These are phyloP conservation scores for Triangularia setosa DNA, from an alignment of 2,329 filamentous ascomycete genomes.

Conservation along the genomic window DNA sequence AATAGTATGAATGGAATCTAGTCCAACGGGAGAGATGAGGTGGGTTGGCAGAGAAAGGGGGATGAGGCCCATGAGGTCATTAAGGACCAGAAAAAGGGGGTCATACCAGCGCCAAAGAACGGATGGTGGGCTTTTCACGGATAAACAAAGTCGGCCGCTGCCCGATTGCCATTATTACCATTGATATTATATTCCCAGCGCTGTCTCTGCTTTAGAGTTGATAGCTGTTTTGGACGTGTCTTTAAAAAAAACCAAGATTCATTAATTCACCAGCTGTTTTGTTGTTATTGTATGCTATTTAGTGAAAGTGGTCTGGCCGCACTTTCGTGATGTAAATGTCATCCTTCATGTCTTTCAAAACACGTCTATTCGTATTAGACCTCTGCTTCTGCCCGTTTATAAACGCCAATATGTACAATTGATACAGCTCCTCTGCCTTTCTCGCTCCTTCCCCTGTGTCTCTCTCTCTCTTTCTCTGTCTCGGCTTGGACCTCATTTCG, in stretches of 20 bases:
- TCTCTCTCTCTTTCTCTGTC: background rate
- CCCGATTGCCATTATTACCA: too few species aligned
- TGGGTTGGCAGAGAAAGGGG: background rate
- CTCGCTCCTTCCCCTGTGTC: background rate
- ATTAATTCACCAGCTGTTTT: background rate
- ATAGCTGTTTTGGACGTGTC: background rate
- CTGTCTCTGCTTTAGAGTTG: background rate
- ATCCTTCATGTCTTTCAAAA: background rate
- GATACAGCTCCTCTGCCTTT: conserved; percentile 3
- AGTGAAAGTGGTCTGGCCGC: too few species aligned
- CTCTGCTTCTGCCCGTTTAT: background rate
- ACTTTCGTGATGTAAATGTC: too few species aligned
- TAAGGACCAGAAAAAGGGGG: background rate
- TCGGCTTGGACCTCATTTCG: background rate
- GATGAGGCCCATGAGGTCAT: background rate
- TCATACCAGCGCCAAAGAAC: background rate
- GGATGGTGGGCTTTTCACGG: background rate
- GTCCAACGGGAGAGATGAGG: conserved; percentile 53
- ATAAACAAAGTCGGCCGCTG: background rate
- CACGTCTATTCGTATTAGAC: background rate
- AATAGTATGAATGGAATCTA: conserved; percentile 63
- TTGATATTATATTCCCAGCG: background rate
- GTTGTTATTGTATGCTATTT: background rate
- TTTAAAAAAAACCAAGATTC: background rate
- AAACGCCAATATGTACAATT: conserved; percentile 10